Conservation (phyloP, 352 stramenopile genomes). For the Pythium phragmiticola region DNA sequence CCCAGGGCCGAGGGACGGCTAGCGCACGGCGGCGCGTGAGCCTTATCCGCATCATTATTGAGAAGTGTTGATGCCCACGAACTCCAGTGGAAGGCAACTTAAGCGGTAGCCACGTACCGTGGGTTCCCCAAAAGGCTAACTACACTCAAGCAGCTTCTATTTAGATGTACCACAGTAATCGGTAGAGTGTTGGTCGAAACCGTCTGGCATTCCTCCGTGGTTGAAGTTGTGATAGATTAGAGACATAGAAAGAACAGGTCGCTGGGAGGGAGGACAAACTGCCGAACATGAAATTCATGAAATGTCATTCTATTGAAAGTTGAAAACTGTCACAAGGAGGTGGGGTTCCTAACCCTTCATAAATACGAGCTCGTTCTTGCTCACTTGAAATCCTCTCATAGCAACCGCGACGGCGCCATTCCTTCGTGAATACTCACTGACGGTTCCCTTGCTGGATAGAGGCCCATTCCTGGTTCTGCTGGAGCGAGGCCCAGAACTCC, state of each 20-base stretch:
- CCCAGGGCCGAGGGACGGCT: background rate
- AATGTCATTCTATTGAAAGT: slow-evolving; percentile 16
- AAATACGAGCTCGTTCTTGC: slow-evolving; percentile 19
- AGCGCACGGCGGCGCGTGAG: background rate
- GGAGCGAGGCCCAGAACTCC: slow-evolving; percentile 59
- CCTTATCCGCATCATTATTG: slow-evolving; percentile 1
- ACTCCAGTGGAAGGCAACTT: background rate
- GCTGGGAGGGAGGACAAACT: too few relatives aligned
- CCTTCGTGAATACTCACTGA: slow-evolving; percentile 6
- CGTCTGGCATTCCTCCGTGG: slow-evolving; percentile 5
- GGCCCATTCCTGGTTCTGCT: slow-evolving; percentile 57
- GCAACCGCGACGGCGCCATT: background rate
- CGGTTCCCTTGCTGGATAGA: slow-evolving; percentile 32
- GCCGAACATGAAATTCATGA: slow-evolving; percentile 1
- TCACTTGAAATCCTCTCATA: background rate
- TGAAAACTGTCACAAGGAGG: slow-evolving; percentile 20
- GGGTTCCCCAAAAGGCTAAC: background rate
- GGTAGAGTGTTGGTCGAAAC: slow-evolving; percentile 14
- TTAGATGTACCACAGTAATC: background rate
- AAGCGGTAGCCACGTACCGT: background rate
- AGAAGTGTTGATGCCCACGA: background rate
- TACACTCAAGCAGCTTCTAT: background rate
- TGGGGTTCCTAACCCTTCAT: slow-evolving; percentile 2
- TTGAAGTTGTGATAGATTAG: slow-evolving; percentile 29
- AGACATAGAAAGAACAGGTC: slow-evolving; percentile 1